Base-by-base conservation (phyloP, 495 filamentous ascomycete species). In the Penicillium cosmopolitanum region DNA sequence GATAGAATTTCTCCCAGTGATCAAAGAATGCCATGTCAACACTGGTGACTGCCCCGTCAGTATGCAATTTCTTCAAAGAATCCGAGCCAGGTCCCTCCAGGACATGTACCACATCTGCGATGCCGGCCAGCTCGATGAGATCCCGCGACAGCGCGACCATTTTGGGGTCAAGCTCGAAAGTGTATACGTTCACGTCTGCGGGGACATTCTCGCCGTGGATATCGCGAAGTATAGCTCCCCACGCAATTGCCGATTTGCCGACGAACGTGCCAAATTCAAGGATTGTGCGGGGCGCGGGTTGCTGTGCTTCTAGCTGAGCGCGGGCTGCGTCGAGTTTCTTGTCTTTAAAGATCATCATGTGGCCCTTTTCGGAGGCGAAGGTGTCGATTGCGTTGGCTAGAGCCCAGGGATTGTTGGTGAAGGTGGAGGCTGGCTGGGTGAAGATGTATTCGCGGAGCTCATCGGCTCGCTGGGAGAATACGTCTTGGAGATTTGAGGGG, bases 1-100 rank as follows among this genome's bases (percentile, higher is more conserved):
- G 31, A 51, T 72, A 73, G 18, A 63, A 63, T 47, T 69, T 33
- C 62, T 73, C 68, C 62, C 64, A 67, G 47, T 76, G 73, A 56
- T 76, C 73, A 19, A 73, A 63, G 60, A 76, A 74, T 0, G 64
- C 61, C 51, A 73, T 65, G 56, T 76, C 73, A 5, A 72, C 69
- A 40, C 70, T 63, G 4, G 25, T 50, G 1, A 76, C 15, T 35
- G 57, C 61, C 3, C 68, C 67, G 10, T 73, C 64, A 2, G 40
- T 51, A 19, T 66, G 51, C 6, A 76, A 56, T 47, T 62, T 63
- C 42, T 57, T 42, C 54, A 74, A 13, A 0, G 64, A 71, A 13
- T 69, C 68, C 4, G 65, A 56, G 4, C 64, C 72, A 13, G 63
- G 55, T 0, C 70, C 72, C 46, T 67, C 66, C n/a, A 72, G 7